phyloP scores from a whole-genome alignment of 805 yeast genomes.

The Saturnispora zaruensis region DNA sequence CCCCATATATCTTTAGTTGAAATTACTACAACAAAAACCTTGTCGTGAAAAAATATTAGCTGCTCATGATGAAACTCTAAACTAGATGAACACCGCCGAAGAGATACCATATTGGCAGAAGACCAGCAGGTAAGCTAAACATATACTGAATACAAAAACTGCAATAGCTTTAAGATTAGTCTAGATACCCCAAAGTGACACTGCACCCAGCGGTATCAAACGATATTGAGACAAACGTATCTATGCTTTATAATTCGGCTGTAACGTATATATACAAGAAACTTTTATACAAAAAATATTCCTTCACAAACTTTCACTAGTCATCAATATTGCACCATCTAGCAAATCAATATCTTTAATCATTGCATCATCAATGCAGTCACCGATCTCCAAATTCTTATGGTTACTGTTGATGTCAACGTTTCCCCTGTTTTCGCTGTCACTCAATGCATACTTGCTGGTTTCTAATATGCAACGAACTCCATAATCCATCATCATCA shows the following conservation, averaged over 20 bases:
- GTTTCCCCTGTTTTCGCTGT: conserved; percentile 10
- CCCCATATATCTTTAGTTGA: too few species aligned
- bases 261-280: neutral
- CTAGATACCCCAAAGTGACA: neutral
- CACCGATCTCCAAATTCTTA: conserved; percentile 36
- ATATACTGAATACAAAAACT: too few species aligned
- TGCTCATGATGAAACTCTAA: neutral
- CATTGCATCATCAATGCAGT: conserved; percentile 31
- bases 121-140: too few species aligned
- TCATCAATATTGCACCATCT: conserved; percentile 33
- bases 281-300: neutral
- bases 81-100: too few species aligned
- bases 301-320: conserved; percentile 14
- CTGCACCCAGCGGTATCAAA: neutral
- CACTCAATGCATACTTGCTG: conserved; percentile 22
- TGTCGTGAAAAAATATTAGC: neutral
- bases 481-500: conserved; percentile 26
- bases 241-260: neutral
- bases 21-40: neutral
- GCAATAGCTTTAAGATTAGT: too few species aligned
- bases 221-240: neutral
- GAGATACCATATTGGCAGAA: too few species aligned
- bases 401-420: conserved; percentile 16
- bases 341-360: conserved; percentile 37
- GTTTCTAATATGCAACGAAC: conserved; percentile 24